Percentiles rank a stretch among this genome's conserved stretches.
Evolutionary conservation across 768 basidiomycete species (phyloP).

Genomic region (Boletellus emodensis): DNA sequence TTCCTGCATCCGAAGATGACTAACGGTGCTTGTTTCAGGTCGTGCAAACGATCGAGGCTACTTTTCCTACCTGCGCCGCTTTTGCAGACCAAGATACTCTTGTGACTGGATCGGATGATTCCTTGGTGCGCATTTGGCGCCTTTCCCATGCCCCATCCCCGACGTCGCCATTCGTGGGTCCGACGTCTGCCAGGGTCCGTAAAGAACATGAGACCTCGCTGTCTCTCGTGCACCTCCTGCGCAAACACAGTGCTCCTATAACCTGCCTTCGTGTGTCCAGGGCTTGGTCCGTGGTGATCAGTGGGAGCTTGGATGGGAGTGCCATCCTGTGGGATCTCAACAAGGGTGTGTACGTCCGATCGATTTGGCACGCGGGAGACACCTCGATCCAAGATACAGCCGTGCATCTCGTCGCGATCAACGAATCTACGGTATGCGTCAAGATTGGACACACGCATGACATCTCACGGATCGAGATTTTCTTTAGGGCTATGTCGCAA

Average conservation of each 20-base stretch:
- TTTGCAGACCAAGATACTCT: conserved; percentile 74
- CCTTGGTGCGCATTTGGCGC: conserved; percentile 82
- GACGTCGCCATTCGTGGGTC: conserved; percentile 18
- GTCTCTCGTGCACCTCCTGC: conserved; percentile 68
- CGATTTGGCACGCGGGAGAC: conserved; percentile 62
- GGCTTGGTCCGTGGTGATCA: conserved; percentile 79
- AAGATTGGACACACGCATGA: neutral
- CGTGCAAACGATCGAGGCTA: conserved; percentile 73
- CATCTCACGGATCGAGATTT: conserved; percentile 4
- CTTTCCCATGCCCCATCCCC: conserved; percentile 35
- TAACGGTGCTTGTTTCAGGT: conserved; percentile 38
- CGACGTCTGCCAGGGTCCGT: conserved; percentile 12
- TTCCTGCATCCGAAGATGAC: neutral
- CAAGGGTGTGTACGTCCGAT: conserved; percentile 71
- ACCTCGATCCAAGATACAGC: conserved; percentile 30
- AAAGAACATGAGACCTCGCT: conserved; percentile 28
- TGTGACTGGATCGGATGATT: conserved; percentile 77
- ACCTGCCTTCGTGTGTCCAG: conserved; percentile 68
- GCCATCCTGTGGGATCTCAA: conserved; percentile 91
- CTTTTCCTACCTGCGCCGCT: conserved; percentile 65
- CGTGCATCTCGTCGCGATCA: conserved; percentile 70
- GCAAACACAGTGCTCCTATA: conserved; percentile 71
- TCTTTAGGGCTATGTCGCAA: conserved; percentile 80
- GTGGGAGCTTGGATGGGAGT: conserved; percentile 82
- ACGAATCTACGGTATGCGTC: conserved; percentile 76